A percentile compares a stretch with the other conserved stretches of the same genome.
These are phyloP conservation scores for Nigrospora osmanthi DNA, from an alignment of 2,329 filamentous ascomycete genomes.

Conservation along the genomic window DNA sequence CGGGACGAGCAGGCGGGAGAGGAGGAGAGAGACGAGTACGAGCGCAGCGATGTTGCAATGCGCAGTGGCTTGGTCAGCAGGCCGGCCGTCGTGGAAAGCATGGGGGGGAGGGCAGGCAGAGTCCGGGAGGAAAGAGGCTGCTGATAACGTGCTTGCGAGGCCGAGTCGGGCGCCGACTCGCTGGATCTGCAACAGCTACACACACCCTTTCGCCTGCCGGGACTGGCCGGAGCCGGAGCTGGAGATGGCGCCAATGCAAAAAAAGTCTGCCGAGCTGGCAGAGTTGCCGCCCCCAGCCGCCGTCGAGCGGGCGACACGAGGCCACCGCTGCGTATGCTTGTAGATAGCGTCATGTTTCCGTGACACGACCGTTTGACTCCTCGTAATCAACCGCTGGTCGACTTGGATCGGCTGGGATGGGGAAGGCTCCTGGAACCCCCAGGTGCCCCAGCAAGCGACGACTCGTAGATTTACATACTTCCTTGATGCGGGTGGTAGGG, in stretches of 20 bases:
- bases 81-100: neutral
- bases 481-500: too few relatives aligned
- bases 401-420: too few relatives aligned
- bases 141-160: neutral
- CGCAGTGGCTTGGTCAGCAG: neutral
- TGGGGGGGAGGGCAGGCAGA: neutral
- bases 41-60: too few relatives aligned
- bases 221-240: neutral
- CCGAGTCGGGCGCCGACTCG: neutral
- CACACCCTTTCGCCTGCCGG: neutral
- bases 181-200: neutral
- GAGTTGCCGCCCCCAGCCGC: neutral
- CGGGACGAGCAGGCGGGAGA: neutral
- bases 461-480: too few relatives aligned
- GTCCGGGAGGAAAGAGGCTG: neutral
- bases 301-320: neutral
- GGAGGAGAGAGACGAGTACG: neutral
- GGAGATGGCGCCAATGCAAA: neutral
- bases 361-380: too few relatives aligned
- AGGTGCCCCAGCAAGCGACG: too few relatives aligned
- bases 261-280: slow-evolving; percentile 1
- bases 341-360: neutral
- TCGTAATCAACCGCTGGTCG: too few relatives aligned
- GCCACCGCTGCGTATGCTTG: neutral
- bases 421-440: too few relatives aligned